Base-by-base conservation (phyloP, 768 basidiomycete species). In the Paxillus ammoniavirescens region DNA sequence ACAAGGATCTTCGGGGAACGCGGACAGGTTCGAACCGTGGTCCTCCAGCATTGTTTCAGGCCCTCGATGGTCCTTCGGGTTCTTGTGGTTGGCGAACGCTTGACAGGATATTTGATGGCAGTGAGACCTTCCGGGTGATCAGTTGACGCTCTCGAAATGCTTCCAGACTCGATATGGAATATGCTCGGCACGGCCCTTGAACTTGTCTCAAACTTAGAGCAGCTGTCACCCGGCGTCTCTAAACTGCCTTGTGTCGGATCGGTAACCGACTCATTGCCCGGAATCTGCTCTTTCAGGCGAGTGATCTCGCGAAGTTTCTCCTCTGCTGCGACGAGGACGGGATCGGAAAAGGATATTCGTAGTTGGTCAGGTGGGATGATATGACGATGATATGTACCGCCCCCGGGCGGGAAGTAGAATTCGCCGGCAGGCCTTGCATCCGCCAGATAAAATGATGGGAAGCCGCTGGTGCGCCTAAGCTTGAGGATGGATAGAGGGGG, bases 281-380 rank as follows among this genome's bases (percentile, higher is more conserved):
- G 23, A 31, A 6, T 23, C 31, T 52, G 43, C 15, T 44, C 15
- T 36, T 41, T 38, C 12, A 50, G 56, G 8, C 36, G 31, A 15
- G 12, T 15, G 33, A 52, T 28, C n/a, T 56, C 9, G 41, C 10
- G 48, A 5, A 65, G 52, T 18, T 41, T 46, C 37, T 49, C 48
- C 30, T 66, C 59, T 40, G 59, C 54, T 21, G 57, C 57, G 48
- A 58, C 52, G 49, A 66, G 59, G 33, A 63, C 57, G 35, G 66
- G 58, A 17, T 60, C 66, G 23, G 66, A 53, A 14, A 65, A 30
- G 4, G 65, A 68, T 26, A 60, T 52, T 8, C 52, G 58, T 13
- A 68, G n/a, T 42, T 53, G 58, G 42, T 58, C 47, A 13, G 53
- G 49, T 37, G 54, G 54, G 17, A 61, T 56, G 2, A 33, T 30